Evolutionary conservation across 768 basidiomycete species (phyloP), one percentile per base, ranked within the genome.

Genomic region (Boletus huronensis): DNA sequence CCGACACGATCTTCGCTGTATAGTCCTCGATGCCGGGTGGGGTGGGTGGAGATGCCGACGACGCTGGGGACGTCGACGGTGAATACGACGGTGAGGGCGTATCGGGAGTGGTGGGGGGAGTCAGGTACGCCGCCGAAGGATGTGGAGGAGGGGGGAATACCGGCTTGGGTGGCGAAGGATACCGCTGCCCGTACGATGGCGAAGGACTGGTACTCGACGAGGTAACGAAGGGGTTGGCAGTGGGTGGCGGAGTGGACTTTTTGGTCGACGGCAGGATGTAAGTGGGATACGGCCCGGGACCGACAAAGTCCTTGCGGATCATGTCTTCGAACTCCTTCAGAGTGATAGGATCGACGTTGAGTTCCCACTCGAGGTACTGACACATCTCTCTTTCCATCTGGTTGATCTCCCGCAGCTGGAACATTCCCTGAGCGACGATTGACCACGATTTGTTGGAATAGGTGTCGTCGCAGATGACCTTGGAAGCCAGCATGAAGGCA

Each of bases 391-490:
- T 64, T 66, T 88, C 87, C 85, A 88, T 88, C 74, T 89, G 87
- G 70, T 89, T 89, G 64, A 89, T 84, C 75, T 89, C 88, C 31
- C 82, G 76, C 0, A 89, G 67, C 3, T 77, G 79, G 63, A 94
- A 95, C 82, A 93, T 87, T 28, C 83, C 85, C 70, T 94, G 90
- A 0, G 89, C 92, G 38, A 95, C 93, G 42, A 94, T 88, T 6
- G 83, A 82, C 93, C 93, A 95, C 0, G 88, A 90, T 67, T 93
- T 92, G 80, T 94, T 94, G 16, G 88, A 91, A 69, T 94, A 95
- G 0, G 91, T 94, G 63, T 94, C 92, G 75, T 95, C 92, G 72
- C 92, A 93, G 46, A 93, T 88, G n/a, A 93, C 88, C 66, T 86
- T 86, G 3, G 78, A 80, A 0, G 84, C 78, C 61, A 87, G 82